A percentile compares a stretch with the other conserved stretches of the same genome.
Evolutionary conservation across 495 filamentous ascomycete genomes (phyloP).

Genomic region (Collariella sp.): DNA sequence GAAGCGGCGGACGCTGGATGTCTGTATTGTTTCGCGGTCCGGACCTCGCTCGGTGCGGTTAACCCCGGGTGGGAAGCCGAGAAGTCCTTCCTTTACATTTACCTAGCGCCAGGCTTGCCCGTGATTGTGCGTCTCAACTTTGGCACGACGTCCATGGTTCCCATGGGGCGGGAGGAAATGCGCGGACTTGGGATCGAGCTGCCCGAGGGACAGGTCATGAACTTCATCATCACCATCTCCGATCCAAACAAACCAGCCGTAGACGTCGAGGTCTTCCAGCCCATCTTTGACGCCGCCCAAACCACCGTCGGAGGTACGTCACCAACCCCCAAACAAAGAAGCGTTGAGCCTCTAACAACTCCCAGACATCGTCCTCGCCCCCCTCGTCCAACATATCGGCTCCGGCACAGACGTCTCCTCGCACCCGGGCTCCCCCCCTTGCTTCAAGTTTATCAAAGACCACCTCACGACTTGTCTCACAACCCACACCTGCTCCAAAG

Average conservation of each 20-base stretch:
- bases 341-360: not conserved
- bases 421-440: not conserved
- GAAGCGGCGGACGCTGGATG: not conserved
- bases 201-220: not conserved
- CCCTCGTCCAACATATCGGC: slow-evolving; percentile 2
- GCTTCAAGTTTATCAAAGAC: slow-evolving; percentile 1
- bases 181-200: too few species aligned
- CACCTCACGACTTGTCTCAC: not conserved
- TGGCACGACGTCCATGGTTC: not conserved
- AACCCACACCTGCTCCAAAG: not conserved
- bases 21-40: slow-evolving; percentile 2
- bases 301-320: not conserved
- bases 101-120: slow-evolving; percentile 5
- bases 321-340: not conserved
- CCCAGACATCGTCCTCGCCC: not conserved
- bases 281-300: not conserved
- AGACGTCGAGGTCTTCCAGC: too few species aligned
- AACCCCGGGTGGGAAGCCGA: slow-evolving; percentile 5
- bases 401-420: not conserved
- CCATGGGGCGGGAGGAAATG: too few species aligned
- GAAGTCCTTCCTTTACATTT: not conserved
- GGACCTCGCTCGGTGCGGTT: slow-evolving; percentile 1
- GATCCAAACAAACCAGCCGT: too few species aligned
- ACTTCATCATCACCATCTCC: too few species aligned
- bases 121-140: slow-evolving; percentile 3